A percentile compares a stretch with the other conserved stretches of the same genome.
Evolutionary conservation across 2,329 filamentous ascomycete species (phyloP).

Genomic region (Nothophaeocryptopus gaeumannii): DNA sequence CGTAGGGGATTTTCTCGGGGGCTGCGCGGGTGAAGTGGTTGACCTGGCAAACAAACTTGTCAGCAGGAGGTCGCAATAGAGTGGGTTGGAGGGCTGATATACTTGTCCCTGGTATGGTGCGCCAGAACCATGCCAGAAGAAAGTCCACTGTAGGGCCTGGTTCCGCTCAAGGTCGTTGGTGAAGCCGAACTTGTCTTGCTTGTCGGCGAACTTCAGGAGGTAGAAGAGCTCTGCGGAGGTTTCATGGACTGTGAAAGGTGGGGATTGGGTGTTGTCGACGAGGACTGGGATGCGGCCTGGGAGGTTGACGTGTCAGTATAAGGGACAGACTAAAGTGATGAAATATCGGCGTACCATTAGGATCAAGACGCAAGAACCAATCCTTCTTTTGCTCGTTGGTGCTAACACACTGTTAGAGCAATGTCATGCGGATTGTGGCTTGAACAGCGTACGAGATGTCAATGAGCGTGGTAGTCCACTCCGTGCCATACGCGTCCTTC

Average conservation of each 20-base stretch:
- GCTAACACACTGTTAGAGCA: slow-evolving; percentile 3
- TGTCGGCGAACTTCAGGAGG: slow-evolving; percentile 50
- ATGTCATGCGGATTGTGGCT: background rate
- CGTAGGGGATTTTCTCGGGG: slow-evolving; percentile 49
- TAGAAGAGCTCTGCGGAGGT: slow-evolving; percentile 55
- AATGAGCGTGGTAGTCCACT: slow-evolving; percentile 50
- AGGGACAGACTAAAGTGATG: slow-evolving; percentile 6
- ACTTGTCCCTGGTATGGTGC: slow-evolving; percentile 45
- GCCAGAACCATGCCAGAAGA: slow-evolving; percentile 52
- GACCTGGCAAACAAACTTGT: slow-evolving; percentile 14
- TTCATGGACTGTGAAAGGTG: slow-evolving; percentile 54
- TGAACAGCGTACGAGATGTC: slow-evolving; percentile 38
- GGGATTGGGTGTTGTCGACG: slow-evolving; percentile 50
- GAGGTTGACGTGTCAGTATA: slow-evolving; percentile 5
- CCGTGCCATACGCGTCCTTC: slow-evolving; percentile 48
- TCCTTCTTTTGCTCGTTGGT: slow-evolving; percentile 58
- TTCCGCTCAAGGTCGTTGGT: slow-evolving; percentile 51
- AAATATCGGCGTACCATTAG: slow-evolving; percentile 20
- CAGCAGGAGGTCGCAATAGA: too few species aligned
- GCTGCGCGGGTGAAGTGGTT: slow-evolving; percentile 47
- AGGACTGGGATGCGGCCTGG: slow-evolving; percentile 48
- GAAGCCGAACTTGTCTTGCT: slow-evolving; percentile 52
- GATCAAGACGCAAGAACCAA: slow-evolving; percentile 50
- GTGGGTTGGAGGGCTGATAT: too few species aligned
- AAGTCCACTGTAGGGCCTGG: slow-evolving; percentile 52